phyloP scores from a whole-genome alignment of 345 rosid species.

The Anastatica hierochuntica region DNA sequence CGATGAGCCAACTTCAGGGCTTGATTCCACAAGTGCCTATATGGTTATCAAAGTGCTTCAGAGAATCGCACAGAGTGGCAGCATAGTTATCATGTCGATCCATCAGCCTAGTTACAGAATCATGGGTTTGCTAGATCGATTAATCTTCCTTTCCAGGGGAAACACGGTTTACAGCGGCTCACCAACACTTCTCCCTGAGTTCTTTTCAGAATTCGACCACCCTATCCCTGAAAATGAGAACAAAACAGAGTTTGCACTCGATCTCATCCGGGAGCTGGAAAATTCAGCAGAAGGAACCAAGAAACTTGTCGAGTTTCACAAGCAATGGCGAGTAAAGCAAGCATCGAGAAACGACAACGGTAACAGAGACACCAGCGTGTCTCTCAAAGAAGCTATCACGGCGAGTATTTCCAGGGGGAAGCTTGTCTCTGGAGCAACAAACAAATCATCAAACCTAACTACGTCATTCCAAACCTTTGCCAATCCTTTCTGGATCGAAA shows the following conservation, averaged over 20 bases:
- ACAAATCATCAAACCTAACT: slow-evolving; percentile 25
- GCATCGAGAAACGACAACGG: not conserved
- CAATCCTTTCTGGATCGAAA: slow-evolving; percentile 75
- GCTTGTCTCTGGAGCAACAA: slow-evolving; percentile 59
- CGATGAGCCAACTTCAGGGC: slow-evolving; percentile 92
- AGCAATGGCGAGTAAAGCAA: slow-evolving; percentile 39
- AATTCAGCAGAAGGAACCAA: slow-evolving; percentile 60
- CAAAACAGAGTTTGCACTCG: slow-evolving; percentile 77
- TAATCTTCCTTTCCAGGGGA: slow-evolving; percentile 79
- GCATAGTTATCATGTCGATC: slow-evolving; percentile 85
- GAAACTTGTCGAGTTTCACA: slow-evolving; percentile 64
- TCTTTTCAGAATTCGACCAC: slow-evolving; percentile 64
- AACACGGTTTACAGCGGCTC: slow-evolving; percentile 66
- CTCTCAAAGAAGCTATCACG: slow-evolving; percentile 70
- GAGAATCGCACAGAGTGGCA: slow-evolving; percentile 77
- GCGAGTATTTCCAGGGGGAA: slow-evolving; percentile 77
- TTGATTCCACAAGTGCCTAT: slow-evolving; percentile 87
- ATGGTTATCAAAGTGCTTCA: slow-evolving; percentile 92
- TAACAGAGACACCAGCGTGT: slow-evolving; percentile 20
- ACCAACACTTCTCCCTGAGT: slow-evolving; percentile 43
- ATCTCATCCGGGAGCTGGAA: slow-evolving; percentile 76
- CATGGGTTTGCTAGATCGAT: slow-evolving; percentile 54
- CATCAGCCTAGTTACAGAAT: slow-evolving; percentile 95
- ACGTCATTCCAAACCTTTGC: slow-evolving; percentile 66
- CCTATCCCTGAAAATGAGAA: slow-evolving; percentile 87